Evolutionary conservation across 352 stramenopile genomes (phyloP).

Genomic region (Globisporangium ultimum): DNA sequence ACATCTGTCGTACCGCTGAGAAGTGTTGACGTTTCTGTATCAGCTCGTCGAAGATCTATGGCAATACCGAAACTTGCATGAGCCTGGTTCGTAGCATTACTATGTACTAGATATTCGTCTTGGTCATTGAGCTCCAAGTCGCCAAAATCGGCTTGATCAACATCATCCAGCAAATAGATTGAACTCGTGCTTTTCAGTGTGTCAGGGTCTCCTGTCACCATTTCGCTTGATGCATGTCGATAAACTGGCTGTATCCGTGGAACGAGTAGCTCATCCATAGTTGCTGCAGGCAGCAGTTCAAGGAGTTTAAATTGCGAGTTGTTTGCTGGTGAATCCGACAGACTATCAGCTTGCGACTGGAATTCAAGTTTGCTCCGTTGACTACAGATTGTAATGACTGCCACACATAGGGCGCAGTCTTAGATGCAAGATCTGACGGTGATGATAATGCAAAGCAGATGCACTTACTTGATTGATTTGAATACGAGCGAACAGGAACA

Average conservation of each 20-base stretch:
- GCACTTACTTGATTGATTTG: conserved; percentile 13
- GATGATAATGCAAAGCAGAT: neutral
- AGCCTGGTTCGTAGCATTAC: neutral
- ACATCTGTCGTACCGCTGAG: conserved; percentile 16
- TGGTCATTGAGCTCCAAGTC: neutral
- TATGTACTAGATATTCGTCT: neutral
- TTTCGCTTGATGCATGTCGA: neutral
- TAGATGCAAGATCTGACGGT: neutral
- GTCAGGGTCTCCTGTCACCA: neutral
- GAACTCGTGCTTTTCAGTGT: neutral
- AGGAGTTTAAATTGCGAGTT: neutral
- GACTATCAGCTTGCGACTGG: neutral
- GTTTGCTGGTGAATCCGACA: conserved; percentile 5
- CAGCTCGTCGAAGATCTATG: conserved; percentile 16
- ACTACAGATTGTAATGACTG: conserved; percentile 9
- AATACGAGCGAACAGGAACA: conserved; percentile 1
- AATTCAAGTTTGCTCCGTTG: conserved; percentile 1
- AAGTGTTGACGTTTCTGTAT: conserved; percentile 31
- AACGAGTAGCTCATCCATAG: neutral
- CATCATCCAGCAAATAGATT: neutral
- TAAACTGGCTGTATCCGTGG: neutral
- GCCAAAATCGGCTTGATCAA: neutral
- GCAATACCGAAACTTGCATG: conserved; percentile 1
- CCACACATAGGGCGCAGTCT: neutral
- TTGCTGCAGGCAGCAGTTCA: neutral